Base-by-base conservation (phyloP, 2,329 filamentous ascomycete genomes). In the Pseudogymnoascus sp. region DNA sequence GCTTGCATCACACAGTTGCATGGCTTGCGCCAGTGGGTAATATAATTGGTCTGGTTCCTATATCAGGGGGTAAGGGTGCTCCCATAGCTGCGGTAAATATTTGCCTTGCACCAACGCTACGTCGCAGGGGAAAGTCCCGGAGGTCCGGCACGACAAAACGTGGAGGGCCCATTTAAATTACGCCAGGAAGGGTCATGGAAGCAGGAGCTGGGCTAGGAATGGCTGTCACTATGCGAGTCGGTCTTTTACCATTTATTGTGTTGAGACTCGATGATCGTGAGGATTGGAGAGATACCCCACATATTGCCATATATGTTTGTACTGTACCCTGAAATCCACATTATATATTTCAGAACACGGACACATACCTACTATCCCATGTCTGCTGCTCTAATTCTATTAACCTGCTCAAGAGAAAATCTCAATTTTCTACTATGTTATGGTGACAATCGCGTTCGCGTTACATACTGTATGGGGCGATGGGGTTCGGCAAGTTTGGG, bases 241-340 rank as follows among this genome's bases (percentile, higher is more conserved):
- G 41, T 50, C 41, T 50, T 28, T 50, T 50, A 50, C 41, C 41
- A 50, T 50, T 50, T 50, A 32, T 14, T 28, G 41, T 50, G 41
- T 50, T 28, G 41, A 50, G 41, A 22, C 41, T 50, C 41, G 41
- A 50, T 50, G 41, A 50, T 50, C 41, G 41, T 30, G 22, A 30
- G 41, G 41, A 50, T 50, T 50, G 41, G 41, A 50, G 22, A 50
- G 22, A 50, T 50, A 50, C 41, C 41, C 41, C 41, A 50, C 41
- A 50, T 50, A 50, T 50, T 50, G 41, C 22, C 14, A 50, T 50
- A 28, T 50, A 50, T 50, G 41, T 50, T 50, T 50, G 41, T 50
- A 50, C 41, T 50, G 41, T 50, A 50, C 22, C 25, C 41, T 50
- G 41, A 28, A 47, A 50, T 50, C 16, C 22, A 50, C 28, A 50